phyloP scores from a whole-genome alignment of 1,139 yeast genomes.

The Yamadazyma friedrichii region DNA sequence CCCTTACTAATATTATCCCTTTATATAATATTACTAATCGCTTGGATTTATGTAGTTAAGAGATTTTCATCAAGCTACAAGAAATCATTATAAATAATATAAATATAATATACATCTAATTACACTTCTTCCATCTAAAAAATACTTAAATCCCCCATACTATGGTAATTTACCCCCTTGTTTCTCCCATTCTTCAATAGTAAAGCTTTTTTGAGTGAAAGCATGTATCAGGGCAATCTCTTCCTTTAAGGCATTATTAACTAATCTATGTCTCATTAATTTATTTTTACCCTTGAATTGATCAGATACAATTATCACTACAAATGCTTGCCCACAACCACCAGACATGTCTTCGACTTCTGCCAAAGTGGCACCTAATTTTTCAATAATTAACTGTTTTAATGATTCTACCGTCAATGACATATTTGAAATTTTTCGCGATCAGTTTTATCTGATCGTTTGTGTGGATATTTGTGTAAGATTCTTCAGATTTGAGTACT shows the following conservation, averaged over 20 bases:
- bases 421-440: conserved; percentile 13
- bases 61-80: conserved; percentile 19
- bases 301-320: conserved; percentile 75
- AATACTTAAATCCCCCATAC: background rate
- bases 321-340: conserved; percentile 87
- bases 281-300: conserved; percentile 79
- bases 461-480: too few relatives aligned
- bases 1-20: conserved; percentile 32
- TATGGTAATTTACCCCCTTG: conserved; percentile 33
- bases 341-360: conserved; percentile 75
- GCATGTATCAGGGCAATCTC: conserved; percentile 91
- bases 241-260: conserved; percentile 72
- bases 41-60: conserved; percentile 29
- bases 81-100: conserved; percentile 1
- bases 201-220: conserved; percentile 85
- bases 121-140: background rate
- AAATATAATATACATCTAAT: background rate
- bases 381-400: conserved; percentile 45
- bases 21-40: conserved; percentile 23
- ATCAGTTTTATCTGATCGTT: background rate
- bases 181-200: conserved; percentile 67
- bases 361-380: conserved; percentile 52
- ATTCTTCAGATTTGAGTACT: too few relatives aligned
- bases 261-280: conserved; percentile 81
- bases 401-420: conserved; percentile 47